Base-by-base conservation (phyloP, 805 yeast genomes). In the Zygotorulaspora danielsina region DNA sequence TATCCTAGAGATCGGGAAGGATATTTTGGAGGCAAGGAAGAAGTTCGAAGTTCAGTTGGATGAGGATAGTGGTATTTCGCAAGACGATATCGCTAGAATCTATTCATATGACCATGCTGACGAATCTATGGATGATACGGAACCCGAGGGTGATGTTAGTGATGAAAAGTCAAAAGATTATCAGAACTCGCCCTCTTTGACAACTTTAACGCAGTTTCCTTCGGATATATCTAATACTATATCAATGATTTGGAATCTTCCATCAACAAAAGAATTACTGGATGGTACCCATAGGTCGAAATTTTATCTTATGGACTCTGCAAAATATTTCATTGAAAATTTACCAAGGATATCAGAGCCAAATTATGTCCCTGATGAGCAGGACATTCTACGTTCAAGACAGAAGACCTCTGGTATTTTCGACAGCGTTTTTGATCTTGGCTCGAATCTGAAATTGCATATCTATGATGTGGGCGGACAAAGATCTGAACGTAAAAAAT, bases 391-490 rank as follows among this genome's bases (percentile, higher is more conserved):
- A 50, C 71, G 95, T 46, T 86, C 96, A 11, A 78, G 97, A 67
- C 84, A 86, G 59, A 89, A 86, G 65, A 89, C 97, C 0, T 83
- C 95, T 1, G 96, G 97, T 63, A 85, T 89, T 16, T 85, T 81
- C 53, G 96, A 88, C 59, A 79, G 86, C 42, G 71, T 75, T 41
- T 84, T 89, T 54, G 79, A 78, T 44, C 73, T 88, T 76, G 87
- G 84, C 32, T 79, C 78, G 19, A 50, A 50, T 33, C 59, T 80
- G 28, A 72, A 73, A 51, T 65, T 81, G 35, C 84, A 79, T 52
- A 69, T 82, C 51, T 79, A 70, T 55, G 97, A 89, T 61, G 96
- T 89, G 34, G 97, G 97, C 47, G 97, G 97, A 1, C 98, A 93
- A 64, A 72, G 98, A 53, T 79, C 94, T 3, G 98, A 93, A 67